These are phyloP conservation scores for Trametes polyzona DNA, from an alignment of 1,284 basidiomycete genomes.

Conservation along the genomic window DNA sequence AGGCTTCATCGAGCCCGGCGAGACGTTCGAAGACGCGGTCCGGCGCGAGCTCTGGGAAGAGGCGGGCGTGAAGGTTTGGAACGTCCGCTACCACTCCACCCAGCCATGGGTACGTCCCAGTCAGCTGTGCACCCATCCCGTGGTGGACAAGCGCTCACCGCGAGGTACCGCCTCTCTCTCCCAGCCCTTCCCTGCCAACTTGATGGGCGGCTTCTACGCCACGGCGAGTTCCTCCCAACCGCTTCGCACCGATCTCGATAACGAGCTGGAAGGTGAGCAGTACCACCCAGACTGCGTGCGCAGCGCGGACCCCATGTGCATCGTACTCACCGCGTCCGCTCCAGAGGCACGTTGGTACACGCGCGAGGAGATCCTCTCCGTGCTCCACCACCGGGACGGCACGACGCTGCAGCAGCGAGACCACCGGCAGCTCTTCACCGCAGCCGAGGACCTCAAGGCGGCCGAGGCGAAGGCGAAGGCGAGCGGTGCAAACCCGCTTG, in stretches of 20 bases:
- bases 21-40: constrained; percentile 94
- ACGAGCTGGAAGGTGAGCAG: constrained; percentile 91
- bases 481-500: constrained; percentile 16
- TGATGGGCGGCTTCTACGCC: constrained; percentile 93
- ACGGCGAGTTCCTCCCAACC: constrained; percentile 72
- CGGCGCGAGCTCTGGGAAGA: constrained; percentile 95
- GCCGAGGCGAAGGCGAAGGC: constrained; percentile 25
- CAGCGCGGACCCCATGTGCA: not conserved
- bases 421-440: constrained; percentile 56
- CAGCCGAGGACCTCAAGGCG: constrained; percentile 21
- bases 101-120: constrained; percentile 73
- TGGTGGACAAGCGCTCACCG: constrained; percentile 2
- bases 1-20: constrained; percentile 93
- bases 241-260: constrained; percentile 89
- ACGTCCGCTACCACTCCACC: constrained; percentile 85
- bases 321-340: not conserved
- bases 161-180: not conserved
- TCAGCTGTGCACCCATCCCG: not conserved
- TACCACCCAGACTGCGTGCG: no score
- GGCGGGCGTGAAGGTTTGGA: constrained; percentile 85
- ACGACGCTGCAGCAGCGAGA: constrained; percentile 60
- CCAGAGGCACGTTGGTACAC: constrained; percentile 90
- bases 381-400: constrained; percentile 62
- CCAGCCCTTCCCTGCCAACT: constrained; percentile 85
- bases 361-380: constrained; percentile 68